Conservation (phyloP, 345 rosid genomes). For the Linum tenue region DNA sequence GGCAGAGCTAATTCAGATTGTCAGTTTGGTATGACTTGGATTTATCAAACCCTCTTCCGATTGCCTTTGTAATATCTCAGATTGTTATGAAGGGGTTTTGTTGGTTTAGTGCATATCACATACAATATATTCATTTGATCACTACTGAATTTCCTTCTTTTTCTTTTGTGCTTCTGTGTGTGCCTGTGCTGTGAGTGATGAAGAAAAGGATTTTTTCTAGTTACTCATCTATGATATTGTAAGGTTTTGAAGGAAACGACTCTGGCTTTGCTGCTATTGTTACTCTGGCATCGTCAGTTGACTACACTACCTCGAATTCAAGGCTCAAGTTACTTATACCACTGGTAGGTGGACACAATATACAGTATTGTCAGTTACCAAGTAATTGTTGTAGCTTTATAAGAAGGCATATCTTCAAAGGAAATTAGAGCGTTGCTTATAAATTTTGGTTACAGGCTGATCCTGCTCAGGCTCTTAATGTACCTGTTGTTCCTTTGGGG, state of each 20-base stretch:
- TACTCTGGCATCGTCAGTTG: constrained; percentile 86
- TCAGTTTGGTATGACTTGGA: too few relatives aligned
- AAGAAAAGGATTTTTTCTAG: neutral
- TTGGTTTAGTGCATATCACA: too few relatives aligned
- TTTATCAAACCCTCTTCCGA: too few relatives aligned
- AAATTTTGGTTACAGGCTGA: constrained; percentile 57
- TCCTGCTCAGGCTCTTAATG: constrained; percentile 91
- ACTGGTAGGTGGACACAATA: constrained; percentile 43
- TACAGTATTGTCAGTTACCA: neutral
- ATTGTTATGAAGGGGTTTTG: too few relatives aligned
- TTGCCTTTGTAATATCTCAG: too few relatives aligned
- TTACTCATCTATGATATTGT: constrained; percentile 14
- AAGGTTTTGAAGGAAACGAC: constrained; percentile 71
- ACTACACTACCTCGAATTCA: constrained; percentile 79
- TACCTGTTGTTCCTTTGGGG: constrained; percentile 92
- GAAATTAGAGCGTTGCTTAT: constrained; percentile 6
- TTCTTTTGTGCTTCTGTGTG: too few relatives aligned
- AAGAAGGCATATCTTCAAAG: constrained; percentile 6
- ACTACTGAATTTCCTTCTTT: too few relatives aligned
- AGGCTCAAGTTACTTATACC: constrained; percentile 80
- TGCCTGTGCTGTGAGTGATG: too few relatives aligned
- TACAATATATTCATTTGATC: too few relatives aligned
- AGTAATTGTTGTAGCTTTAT: constrained; percentile 4
- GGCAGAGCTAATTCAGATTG: too few relatives aligned
- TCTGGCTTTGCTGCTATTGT: constrained; percentile 59